phyloP scores from a whole-genome alignment of 805 yeast species.

The Novakomyces olei region DNA sequence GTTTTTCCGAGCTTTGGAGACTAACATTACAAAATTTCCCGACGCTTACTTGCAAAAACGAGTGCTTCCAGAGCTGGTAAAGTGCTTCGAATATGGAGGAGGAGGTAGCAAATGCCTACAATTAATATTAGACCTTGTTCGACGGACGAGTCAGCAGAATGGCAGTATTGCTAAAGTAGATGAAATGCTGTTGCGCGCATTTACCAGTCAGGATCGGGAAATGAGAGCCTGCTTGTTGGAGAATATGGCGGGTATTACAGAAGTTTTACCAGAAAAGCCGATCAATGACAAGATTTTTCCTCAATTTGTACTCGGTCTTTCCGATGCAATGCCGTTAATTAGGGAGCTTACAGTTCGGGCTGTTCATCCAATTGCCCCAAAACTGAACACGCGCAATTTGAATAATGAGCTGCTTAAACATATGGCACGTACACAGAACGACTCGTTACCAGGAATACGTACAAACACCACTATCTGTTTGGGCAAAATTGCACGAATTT shows the following conservation, averaged over 20 bases:
- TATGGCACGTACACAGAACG: constrained; percentile 65
- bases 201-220: constrained; percentile 49
- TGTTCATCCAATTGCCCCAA: constrained; percentile 33
- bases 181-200: constrained; percentile 34
- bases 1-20: constrained; percentile 20
- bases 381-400: constrained; percentile 53
- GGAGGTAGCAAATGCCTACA: constrained; percentile 15
- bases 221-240: constrained; percentile 50
- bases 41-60: constrained; percentile 33
- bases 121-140: constrained; percentile 15
- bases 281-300: constrained; percentile 50
- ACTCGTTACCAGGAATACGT: constrained; percentile 51
- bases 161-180: constrained; percentile 15
- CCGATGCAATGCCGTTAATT: constrained; percentile 62
- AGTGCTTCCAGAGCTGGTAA: constrained; percentile 48
- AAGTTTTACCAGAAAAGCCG: constrained; percentile 31
- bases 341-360: constrained; percentile 62
- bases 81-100: constrained; percentile 18
- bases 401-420: constrained; percentile 66
- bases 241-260: constrained; percentile 33
- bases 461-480: constrained; percentile 54
- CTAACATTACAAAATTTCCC: constrained; percentile 21
- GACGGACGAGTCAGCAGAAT: too few relatives aligned
- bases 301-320: constrained; percentile 54
- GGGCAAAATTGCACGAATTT: constrained; percentile 36